phyloP scores from a whole-genome alignment of 805 yeast species.

The Candida ortonii region DNA sequence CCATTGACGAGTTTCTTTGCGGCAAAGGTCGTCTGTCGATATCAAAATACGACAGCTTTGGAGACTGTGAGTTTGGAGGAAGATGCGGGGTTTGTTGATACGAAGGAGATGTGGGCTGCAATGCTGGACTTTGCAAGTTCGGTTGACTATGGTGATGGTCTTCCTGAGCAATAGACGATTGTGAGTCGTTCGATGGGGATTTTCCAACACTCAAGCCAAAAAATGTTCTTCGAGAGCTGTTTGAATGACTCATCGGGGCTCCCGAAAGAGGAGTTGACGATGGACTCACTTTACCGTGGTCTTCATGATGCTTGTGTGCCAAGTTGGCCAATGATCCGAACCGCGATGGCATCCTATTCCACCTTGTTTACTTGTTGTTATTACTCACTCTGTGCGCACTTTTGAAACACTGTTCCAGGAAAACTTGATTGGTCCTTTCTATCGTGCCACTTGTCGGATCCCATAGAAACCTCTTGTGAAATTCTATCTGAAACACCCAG shows the following conservation, averaged over 20 bases:
- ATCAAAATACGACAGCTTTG: too few species aligned
- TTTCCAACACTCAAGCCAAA: slow-evolving; percentile 30
- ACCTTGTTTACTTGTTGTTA: too few species aligned
- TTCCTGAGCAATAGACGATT: slow-evolving; percentile 24
- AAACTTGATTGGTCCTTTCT: too few species aligned
- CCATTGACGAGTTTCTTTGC: slow-evolving; percentile 47
- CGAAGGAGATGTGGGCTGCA: slow-evolving; percentile 7
- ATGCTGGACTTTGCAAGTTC: slow-evolving; percentile 6
- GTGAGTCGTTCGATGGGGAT: slow-evolving; percentile 31
- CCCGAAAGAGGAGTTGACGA: slow-evolving; percentile 16
- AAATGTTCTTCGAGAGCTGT: slow-evolving; percentile 29
- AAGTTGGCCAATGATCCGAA: slow-evolving; percentile 26
- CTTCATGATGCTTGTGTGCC: slow-evolving; percentile 27
- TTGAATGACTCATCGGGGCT: slow-evolving; percentile 22
- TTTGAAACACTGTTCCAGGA: too few species aligned
- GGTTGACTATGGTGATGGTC: slow-evolving; percentile 22
- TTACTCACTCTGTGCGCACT: too few species aligned
- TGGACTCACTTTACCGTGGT: slow-evolving; percentile 16
- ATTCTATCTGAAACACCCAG: not conserved
- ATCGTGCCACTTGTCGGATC: too few species aligned
- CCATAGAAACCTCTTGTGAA: too few species aligned
- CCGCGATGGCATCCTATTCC: slow-evolving; percentile 32
- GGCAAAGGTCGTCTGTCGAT: slow-evolving; percentile 6
- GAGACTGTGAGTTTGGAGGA: slow-evolving; percentile 17
- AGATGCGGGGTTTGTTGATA: slow-evolving; percentile 20